phyloP scores from a whole-genome alignment of 208 protist genomes.

The Leishmania arabica region DNA sequence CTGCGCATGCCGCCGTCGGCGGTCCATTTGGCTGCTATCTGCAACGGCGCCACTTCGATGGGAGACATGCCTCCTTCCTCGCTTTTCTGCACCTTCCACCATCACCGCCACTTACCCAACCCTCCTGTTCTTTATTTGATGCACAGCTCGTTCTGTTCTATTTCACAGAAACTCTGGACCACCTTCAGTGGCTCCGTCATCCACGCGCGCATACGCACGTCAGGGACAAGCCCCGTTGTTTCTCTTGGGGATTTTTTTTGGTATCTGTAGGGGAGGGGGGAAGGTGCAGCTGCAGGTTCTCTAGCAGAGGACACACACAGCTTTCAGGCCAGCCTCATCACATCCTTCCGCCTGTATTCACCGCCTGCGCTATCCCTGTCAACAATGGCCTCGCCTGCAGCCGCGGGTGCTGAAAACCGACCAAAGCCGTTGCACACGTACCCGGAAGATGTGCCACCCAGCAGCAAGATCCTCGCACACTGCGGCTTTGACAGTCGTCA shows the following conservation, averaged over 20 bases:
- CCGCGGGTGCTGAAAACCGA: background rate
- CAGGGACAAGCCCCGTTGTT: background rate
- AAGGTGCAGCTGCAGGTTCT: background rate
- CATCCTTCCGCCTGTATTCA: too few species aligned
- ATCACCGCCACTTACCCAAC: background rate
- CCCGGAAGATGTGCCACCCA: constrained; percentile 31
- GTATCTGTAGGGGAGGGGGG: background rate
- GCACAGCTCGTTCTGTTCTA: background rate
- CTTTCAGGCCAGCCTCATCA: background rate
- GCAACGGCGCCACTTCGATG: background rate
- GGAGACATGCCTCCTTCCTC: too few species aligned
- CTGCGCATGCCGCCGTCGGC: background rate
- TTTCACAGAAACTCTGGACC: background rate
- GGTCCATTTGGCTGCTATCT: background rate
- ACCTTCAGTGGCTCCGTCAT: background rate
- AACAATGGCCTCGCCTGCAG: background rate
- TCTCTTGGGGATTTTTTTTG: background rate
- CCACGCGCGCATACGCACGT: background rate
- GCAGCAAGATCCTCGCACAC: constrained; percentile 50
- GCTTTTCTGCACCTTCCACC: background rate
- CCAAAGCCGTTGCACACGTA: constrained; percentile 79
- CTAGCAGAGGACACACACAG: background rate
- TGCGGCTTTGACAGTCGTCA: constrained; percentile 69
- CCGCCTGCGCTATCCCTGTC: background rate
- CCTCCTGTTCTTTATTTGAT: background rate